Evolutionary conservation across 1,139 yeast species (phyloP).

Genomic region (Zygosaccharomyces sapae): DNA sequence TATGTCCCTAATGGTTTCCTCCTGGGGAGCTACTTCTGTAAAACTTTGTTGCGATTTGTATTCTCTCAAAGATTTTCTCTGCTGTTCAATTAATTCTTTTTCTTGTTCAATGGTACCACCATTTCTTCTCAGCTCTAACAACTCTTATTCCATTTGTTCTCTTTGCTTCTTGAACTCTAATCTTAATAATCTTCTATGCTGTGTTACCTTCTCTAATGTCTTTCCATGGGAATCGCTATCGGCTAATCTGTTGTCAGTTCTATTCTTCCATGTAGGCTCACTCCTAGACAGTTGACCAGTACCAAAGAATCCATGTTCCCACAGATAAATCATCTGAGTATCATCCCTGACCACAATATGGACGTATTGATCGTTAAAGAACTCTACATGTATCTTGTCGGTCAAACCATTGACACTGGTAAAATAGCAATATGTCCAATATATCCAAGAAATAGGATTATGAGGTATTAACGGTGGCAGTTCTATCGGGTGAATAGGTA

Average conservation of each 20-base stretch:
- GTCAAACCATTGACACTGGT: conserved; percentile 16
- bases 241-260: conserved; percentile 52
- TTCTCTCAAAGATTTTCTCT: conserved; percentile 32
- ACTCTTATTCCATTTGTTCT: conserved; percentile 35
- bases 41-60: conserved; percentile 35
- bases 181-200: conserved; percentile 66
- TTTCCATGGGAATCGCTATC: conserved; percentile 21
- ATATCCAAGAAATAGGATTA: conserved; percentile 59
- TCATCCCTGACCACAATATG: conserved; percentile 42
- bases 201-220: conserved; percentile 72
- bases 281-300: conserved; percentile 86
- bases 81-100: conserved; percentile 29
- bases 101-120: conserved; percentile 34
- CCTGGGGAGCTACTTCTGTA: conserved; percentile 10
- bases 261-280: conserved; percentile 81
- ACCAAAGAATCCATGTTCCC: conserved; percentile 92
- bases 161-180: conserved; percentile 62
- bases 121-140: conserved; percentile 34
- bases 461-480: conserved; percentile 50
- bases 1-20: conserved; percentile 36
- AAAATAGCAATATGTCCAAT: conserved; percentile 41
- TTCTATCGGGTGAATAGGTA: conserved; percentile 41
- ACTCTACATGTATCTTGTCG: conserved; percentile 19
- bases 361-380: conserved; percentile 17
- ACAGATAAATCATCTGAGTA: conserved; percentile 53